Conservation (phyloP, 441 rosid genomes). For the Pelargonium cotyledonis region DNA sequence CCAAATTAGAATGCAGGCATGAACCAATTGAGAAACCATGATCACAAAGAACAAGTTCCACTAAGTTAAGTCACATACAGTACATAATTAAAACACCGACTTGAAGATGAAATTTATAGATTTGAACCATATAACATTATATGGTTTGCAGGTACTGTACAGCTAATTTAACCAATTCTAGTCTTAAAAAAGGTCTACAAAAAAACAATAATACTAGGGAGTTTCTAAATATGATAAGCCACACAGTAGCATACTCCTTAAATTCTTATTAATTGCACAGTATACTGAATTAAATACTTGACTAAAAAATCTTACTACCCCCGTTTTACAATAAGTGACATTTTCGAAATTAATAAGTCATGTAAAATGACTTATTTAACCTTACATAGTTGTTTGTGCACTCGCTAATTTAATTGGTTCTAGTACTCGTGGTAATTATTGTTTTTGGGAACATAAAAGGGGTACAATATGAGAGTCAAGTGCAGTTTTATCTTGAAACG, state of each 20-base stretch:
- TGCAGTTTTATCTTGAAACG: no score
- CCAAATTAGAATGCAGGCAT: background rate
- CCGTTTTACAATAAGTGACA: no score
- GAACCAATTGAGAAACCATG: background rate
- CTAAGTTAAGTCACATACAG: background rate
- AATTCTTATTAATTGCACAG: background rate
- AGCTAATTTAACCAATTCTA: constrained; percentile 3
- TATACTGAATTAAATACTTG: background rate
- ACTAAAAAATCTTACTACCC: background rate
- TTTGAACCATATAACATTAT: background rate
- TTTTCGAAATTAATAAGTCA: no score
- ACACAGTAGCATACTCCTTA: background rate
- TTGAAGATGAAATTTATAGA: background rate
- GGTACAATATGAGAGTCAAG: no score
- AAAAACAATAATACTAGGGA: no score
- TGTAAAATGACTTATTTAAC: no score
- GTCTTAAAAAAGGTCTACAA: background rate
- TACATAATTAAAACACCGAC: background rate
- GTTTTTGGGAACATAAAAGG: no score
- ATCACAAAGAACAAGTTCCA: background rate
- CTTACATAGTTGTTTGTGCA: no score
- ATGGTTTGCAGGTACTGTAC: background rate
- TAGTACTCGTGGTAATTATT: no score
- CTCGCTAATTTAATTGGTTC: no score
- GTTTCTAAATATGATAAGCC: background rate